These are phyloP conservation scores for Straminergon stramineum DNA, from an alignment of 225 moss, liverwort and hornwort genomes.

Conservation along the genomic window DNA sequence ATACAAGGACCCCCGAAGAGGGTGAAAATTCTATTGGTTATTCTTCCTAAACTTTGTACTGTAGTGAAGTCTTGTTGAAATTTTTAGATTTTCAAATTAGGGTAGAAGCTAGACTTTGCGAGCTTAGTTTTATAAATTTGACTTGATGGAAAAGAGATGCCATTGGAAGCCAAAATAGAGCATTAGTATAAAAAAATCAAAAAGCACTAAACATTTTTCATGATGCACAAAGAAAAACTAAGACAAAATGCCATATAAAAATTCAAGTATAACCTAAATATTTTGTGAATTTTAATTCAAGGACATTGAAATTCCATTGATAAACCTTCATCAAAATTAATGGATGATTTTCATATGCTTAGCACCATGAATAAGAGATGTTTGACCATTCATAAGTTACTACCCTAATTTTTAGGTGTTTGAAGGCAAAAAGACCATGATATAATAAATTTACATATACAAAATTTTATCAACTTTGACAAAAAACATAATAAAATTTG, in stretches of 20 bases:
- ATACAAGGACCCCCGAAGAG: not conserved
- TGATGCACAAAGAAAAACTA: not conserved
- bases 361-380: not conserved
- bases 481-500: not conserved
- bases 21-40: too few species aligned
- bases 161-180: not conserved
- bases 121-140: not conserved
- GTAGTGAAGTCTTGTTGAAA: not conserved
- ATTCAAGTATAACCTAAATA: not conserved
- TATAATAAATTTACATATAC: not conserved
- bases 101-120: not conserved
- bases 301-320: fast-evolving
- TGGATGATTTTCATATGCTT: not conserved
- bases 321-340: too few species aligned
- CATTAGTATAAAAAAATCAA: not conserved
- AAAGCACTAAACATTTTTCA: fast-evolving
- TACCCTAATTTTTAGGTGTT: not conserved
- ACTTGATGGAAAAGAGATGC: not conserved
- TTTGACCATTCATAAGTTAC: not conserved
- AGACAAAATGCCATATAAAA: not conserved
- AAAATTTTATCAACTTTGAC: not conserved
- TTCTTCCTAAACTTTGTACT: not conserved
- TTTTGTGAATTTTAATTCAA: not conserved
- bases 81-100: not conserved
- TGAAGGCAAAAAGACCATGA: not conserved